Base-by-base conservation (phyloP, 1,284 basidiomycete species). In the Marasmius oreades region DNA sequence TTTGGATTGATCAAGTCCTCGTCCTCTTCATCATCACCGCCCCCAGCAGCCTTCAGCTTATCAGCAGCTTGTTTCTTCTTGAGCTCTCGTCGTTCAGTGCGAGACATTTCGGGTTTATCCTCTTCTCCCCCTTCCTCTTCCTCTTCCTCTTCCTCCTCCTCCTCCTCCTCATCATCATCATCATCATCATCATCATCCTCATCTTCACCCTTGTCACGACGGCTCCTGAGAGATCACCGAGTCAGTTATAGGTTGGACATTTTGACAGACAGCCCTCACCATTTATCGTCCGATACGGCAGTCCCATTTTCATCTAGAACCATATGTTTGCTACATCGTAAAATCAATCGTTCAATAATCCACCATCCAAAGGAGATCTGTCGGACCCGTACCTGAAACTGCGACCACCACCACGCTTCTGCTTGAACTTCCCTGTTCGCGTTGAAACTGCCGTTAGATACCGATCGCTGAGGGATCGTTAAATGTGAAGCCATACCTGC, bases 361-460 rank as follows among this genome's bases (percentile, higher is more conserved):
- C 14, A 31, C 20, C 10, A 24, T 26, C 36, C 36, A 44, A 44
- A 60, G 42, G 16, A 53, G n/a, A 42, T 23, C n/a, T 23, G 51
- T 20, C 50, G 5, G 20, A 23, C 23, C 58, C 72, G 58, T 67
- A 88, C 80, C 88, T 90, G 70, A 92, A 92, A 64, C 74, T 82
- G 62, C 93, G 83, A 55, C 93, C 93, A 46, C 93, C 93, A 59
- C 93, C 93, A 53, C 93, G 90, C 66, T 88, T 88, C 59, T 84
- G 78, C 80, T 94, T 93, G 77, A 84, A 92, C 73, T 90, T 93
- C 59, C 88, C 86, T 86, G 63, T 12, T 10, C 28, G 10, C 10
- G 28, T 4, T 31, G 28, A 34, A 28, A 39, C 46, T 18, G 10
- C 20, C 12, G 2, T 33, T 18, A 50, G 45, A 24, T 24, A 11